Evolutionary conservation across 2,329 filamentous ascomycete genomes (phyloP), one percentile per base, ranked within the genome.

Genomic region (Chlorencoelia australis): DNA sequence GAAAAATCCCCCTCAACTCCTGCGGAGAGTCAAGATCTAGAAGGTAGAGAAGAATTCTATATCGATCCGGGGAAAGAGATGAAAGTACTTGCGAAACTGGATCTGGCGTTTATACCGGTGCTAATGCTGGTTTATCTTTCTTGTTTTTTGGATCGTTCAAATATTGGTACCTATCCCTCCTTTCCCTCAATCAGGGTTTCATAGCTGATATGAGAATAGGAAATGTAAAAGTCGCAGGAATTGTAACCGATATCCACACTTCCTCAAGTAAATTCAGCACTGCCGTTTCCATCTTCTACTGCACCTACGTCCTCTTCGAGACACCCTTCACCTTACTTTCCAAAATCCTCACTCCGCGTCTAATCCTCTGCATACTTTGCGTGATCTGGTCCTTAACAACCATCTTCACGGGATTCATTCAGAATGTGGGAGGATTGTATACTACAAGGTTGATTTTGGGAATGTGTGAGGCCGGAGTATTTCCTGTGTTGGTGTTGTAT

Each of bases 81-180:
- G 33, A 63, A 59, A 36, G 53, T 71, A 2, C 58, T 71, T 4
- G 50, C 56, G 14, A 70, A 70, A 40, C 53, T 71, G 8, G 68
- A 71, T 37, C 29, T 63, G 3, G 59, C 59, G 3, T 63, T 71
- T 33, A 61, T 64, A 4, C 68, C 67, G 0, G 64, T 73, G 37
- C 67, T 75, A 40, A 72, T 71, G 63, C 52, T 71, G 30, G 61
- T 73, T 4, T 76, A 73, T 42, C 48, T 76, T 14, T 61, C 63
- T 4, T 71, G 65, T 42, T 73, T 70, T 46, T 57, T 74, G 26
- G 73, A 77, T 51, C 62, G 72, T 36, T 60, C 61, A 14, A 71
- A 70, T 44, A 71, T 73, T 25, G 45, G 43, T 40, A 35, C 22
- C 15, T 17, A 17, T 15, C n/a, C 10, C n/a, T 13, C n/a, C 10